Conservation (phyloP, 2,329 filamentous ascomycete genomes). For the Diaporthe citrichinensis region DNA sequence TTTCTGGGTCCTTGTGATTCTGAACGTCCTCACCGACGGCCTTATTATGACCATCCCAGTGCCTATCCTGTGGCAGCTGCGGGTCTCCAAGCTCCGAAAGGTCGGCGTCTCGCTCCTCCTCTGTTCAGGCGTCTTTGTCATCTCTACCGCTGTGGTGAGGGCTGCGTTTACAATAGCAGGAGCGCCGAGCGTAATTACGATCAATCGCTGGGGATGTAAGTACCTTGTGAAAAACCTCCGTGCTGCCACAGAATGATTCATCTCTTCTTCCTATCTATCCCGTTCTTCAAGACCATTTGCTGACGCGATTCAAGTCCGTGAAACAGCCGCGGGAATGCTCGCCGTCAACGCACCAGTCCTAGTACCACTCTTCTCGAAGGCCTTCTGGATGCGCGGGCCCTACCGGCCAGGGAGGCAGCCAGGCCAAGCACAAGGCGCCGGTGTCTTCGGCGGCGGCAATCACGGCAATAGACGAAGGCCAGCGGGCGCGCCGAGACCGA, state of each 20-base stretch:
- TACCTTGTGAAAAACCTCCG: not conserved
- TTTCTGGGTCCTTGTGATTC: conserved; percentile 40
- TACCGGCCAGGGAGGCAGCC: conserved; percentile 32
- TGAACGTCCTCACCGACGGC: conserved; percentile 47
- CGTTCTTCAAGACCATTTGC: not conserved
- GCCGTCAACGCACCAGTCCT: conserved; percentile 44
- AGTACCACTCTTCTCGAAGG: conserved; percentile 39
- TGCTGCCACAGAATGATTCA: not conserved
- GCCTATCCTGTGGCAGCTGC: conserved; percentile 47
- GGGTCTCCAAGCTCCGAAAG: conserved; percentile 41
- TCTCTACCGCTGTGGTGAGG: conserved; percentile 47
- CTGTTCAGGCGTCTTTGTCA: conserved; percentile 48
- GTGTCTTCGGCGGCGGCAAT: not conserved
- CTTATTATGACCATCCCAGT: conserved; percentile 47
- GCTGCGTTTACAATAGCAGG: conserved; percentile 44
- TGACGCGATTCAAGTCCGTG: conserved; percentile 36
- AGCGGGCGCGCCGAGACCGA: not conserved
- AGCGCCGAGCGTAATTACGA: conserved; percentile 46
- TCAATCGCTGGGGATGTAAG: conserved; percentile 44
- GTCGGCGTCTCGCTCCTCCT: conserved; percentile 44
- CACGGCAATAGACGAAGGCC: not conserved
- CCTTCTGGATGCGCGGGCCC: conserved; percentile 42
- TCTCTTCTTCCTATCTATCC: not conserved
- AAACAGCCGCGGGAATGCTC: conserved; percentile 46
- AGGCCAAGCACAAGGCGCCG: not conserved